Base-by-base conservation (phyloP, 2,329 filamentous ascomycete species). In the Leptographium lundbergii region DNA sequence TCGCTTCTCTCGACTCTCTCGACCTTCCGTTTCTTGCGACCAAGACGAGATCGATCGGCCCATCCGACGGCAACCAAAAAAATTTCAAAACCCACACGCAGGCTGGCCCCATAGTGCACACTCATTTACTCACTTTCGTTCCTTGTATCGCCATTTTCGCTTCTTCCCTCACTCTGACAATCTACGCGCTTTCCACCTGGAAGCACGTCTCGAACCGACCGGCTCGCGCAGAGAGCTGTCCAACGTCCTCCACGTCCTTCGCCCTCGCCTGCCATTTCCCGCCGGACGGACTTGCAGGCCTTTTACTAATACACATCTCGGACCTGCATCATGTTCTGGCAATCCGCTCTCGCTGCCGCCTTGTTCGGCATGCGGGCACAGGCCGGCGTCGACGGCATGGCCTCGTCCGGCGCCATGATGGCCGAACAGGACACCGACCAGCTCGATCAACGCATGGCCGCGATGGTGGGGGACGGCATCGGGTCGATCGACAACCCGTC, bases 321-420 rank as follows among this genome's bases (percentile, higher is more conserved):
- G 25, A 42, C 10, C 29, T 54, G 7, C n/a, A 25, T 61, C 34
- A 75, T 76, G 74, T 61, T 72, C 61, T 72, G 71, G 71, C 67
- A 68, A 61, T 66, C 66, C 34, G 62, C 66, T 55, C 61, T 73
- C 25, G 63, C 70, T 32, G 69, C 69, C 52, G 68, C 71, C 58
- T 65, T 74, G 62, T 67, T 75, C 53, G 71, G 68, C 61, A 64
- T 65, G 24, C 69, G 67, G 57, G 72, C 68, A 39, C 65, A 70
- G 48, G 73, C 72, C 47, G 69, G 71, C 17, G 63, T 72, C 24
- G 65, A 61, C n/a, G 60, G 58, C 17, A 53, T 68, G 39, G 62
- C 69, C 29, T 61, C 61, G 36, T 61, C 61, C 36, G 68, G 67
- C 47, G 66, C 64, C 9, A 60, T 64, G 6, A 57, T 67, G 50